Evolutionary conservation across 768 basidiomycete species (phyloP), one percentile per base, ranked within the genome.

Genomic region (Rhodotorula babjevae): DNA sequence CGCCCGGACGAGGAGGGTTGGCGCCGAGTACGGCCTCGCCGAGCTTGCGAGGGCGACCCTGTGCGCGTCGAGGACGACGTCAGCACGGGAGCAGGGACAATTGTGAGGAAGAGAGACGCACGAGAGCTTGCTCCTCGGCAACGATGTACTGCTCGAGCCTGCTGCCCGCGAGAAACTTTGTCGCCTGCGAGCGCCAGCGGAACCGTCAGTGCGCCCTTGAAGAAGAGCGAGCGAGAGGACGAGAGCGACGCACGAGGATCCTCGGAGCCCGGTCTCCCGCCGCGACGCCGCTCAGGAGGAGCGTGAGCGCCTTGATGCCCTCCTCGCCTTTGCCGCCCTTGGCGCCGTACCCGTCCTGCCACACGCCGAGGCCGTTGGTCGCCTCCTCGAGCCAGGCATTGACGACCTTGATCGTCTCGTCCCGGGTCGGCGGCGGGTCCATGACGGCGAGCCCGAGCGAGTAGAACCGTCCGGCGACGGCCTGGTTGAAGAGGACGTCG

Each of bases 401-500:
- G 21, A 60, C 21, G 16, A 52, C 29, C 29, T 23, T 1, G 11
- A 60, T 53, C 40, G 40, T 27, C 6, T 64, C 50, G 11, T 61
- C 21, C 27, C 23, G 4, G 31, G 0, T 19, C 46, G 16, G 27
- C 44, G 14, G 44, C 44, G 44, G 44, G 44, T 18, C 44, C 36
- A 36, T 36, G 19, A 42, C 29, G 33, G 42, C 12, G 1, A 27
- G 31, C 18, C 59, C 33, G 31, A 71, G n/a, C 16, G 67, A 55
- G 63, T 71, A 63, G 60, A 63, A 64, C 31, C 74, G 46, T 18
- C 74, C 74, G 11, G 67, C 67, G 36, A 75, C 49, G n/a, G 58
- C 36, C 23, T 52, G 29, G 42, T 2, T 7, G 31, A 67, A 62
- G 29, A 68, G 49, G 4, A 75, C 31, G 46, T 69, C 67, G 15